Evolutionary conservation across 139 green algal species (phyloP).

Genomic region (Spirogloea muscicola): DNA sequence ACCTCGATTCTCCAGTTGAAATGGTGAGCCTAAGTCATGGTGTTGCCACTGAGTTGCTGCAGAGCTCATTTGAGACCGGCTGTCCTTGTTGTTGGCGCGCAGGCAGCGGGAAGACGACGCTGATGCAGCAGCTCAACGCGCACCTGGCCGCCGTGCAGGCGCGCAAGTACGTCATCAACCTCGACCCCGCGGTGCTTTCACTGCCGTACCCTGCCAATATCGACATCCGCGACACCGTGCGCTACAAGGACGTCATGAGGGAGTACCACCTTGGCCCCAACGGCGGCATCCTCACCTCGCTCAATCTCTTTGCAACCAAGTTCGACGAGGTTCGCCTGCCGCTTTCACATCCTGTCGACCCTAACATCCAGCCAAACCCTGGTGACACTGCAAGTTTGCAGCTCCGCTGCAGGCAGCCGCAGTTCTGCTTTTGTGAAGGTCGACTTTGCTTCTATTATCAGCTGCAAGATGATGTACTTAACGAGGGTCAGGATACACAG

Average conservation of each 20-base stretch:
- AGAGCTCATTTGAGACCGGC: too few species aligned
- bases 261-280: constrained; percentile 95
- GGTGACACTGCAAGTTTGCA: too few species aligned
- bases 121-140: constrained; percentile 83
- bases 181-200: constrained; percentile 86
- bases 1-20: too few species aligned
- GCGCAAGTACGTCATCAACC: constrained; percentile 88
- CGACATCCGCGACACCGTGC: constrained; percentile 93
- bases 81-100: constrained; percentile 8
- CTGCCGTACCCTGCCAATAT: constrained; percentile 88
- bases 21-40: too few species aligned
- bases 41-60: too few species aligned
- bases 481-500: too few species aligned
- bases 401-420: too few species aligned
- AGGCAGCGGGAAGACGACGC: constrained; percentile 85
- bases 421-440: too few species aligned
- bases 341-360: background rate
- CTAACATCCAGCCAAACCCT: too few species aligned
- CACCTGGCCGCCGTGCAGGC: constrained; percentile 61
- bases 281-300: constrained; percentile 89
- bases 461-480: too few species aligned
- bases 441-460: too few species aligned
- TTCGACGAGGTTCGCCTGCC: constrained; percentile 82
- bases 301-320: constrained; percentile 93
- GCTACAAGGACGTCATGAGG: constrained; percentile 97